Conservation (phyloP, 2,329 filamentous ascomycete species). For the Aspergillus felis region DNA sequence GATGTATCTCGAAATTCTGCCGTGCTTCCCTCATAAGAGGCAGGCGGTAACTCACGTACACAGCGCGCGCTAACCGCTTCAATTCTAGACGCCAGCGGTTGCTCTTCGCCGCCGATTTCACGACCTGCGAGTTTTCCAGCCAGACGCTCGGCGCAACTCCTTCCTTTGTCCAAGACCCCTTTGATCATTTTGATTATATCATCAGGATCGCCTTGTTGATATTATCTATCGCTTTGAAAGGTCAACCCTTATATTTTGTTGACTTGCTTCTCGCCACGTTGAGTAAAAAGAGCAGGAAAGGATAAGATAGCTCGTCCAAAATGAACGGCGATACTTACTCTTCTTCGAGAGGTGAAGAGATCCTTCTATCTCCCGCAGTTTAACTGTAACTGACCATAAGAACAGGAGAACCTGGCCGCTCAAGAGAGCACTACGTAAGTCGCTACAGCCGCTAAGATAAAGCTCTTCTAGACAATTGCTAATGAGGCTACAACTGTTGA, state of each 20-base stretch:
- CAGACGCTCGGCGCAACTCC: conserved; percentile 15
- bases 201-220: neutral
- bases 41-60: conserved; percentile 25
- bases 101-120: conserved; percentile 16
- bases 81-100: conserved; percentile 11
- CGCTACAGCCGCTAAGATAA: neutral
- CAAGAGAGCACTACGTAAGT: conserved; percentile 53
- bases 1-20: conserved; percentile 19
- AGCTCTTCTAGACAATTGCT: neutral
- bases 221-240: neutral
- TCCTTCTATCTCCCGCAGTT: neutral
- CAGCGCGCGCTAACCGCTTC: conserved; percentile 18
- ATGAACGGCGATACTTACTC: conserved; percentile 83
- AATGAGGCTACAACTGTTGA: neutral
- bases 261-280: conserved; percentile 9
- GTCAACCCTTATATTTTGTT: neutral
- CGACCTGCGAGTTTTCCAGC: conserved; percentile 31
- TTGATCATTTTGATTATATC: neutral
- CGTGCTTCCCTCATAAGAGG: conserved; percentile 1
- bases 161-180: conserved; percentile 1
- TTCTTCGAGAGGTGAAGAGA: conserved; percentile 66
- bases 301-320: conserved; percentile 29
- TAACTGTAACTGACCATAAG: neutral
- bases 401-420: conserved; percentile 47
- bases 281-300: conserved; percentile 8